Percentiles rank a stretch among this genome's conserved stretches.
These are phyloP conservation scores for Pseudocercospora pini-densiflorae DNA, from an alignment of 2,329 filamentous ascomycete species.

Conservation along the genomic window DNA sequence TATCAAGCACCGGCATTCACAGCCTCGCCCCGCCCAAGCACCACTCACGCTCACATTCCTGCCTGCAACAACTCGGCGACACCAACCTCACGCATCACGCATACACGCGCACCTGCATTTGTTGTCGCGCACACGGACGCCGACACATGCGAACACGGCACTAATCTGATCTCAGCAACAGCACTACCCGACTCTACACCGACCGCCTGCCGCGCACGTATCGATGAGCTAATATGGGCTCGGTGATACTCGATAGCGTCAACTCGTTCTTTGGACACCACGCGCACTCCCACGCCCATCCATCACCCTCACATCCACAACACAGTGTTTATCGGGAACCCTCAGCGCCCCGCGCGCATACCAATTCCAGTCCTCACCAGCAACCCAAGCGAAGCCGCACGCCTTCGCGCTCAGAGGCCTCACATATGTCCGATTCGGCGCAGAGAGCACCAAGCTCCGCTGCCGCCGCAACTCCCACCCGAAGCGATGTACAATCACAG, in stretches of 20 bases:
- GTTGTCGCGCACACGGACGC: constrained; percentile 4
- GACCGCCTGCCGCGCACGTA: constrained; percentile 21
- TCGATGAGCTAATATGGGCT: constrained; percentile 60
- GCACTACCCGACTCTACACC: constrained; percentile 14
- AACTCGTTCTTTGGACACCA: constrained; percentile 60
- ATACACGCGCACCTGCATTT: background rate
- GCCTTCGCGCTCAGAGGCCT: constrained; percentile 30
- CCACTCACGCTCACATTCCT: background rate
- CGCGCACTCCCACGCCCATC: constrained; percentile 11
- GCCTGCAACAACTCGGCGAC: background rate
- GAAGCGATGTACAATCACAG: constrained; percentile 25
- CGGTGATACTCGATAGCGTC: constrained; percentile 70
- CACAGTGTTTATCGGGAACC: constrained; percentile 33
- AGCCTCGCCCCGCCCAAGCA: background rate
- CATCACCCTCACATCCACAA: constrained; percentile 31
- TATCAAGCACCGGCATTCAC: background rate
- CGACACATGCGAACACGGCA: constrained; percentile 10
- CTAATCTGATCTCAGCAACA: constrained; percentile 26
- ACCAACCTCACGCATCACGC: background rate
- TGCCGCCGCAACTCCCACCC: constrained; percentile 22
- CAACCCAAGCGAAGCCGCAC: constrained; percentile 34
- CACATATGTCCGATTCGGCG: constrained; percentile 37
- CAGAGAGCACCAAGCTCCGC: constrained; percentile 39
- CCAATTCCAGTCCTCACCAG: constrained; percentile 25
- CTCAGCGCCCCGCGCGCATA: constrained; percentile 28